Percentiles rank a stretch among this genome's conserved stretches.
Evolutionary conservation across 2,329 filamentous ascomycete species (phyloP).

Genomic region (Aspergillus felis): DNA sequence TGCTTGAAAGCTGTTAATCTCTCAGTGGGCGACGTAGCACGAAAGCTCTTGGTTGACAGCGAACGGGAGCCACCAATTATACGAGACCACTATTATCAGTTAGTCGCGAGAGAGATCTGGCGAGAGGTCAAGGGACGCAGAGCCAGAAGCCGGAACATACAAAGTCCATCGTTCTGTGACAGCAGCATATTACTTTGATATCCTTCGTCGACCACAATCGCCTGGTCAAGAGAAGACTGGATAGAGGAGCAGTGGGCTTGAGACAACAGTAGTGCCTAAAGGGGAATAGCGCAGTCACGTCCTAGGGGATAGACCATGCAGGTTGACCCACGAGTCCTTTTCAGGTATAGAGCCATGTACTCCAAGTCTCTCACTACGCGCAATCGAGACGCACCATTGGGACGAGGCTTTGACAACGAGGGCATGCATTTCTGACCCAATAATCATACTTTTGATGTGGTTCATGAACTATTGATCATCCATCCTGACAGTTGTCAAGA

Average conservation of each 20-base stretch:
- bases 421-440: neutral
- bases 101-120: constrained; percentile 3
- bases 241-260: neutral
- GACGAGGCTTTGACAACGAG: neutral
- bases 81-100: constrained; percentile 52
- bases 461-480: neutral
- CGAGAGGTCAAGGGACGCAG: neutral
- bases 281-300: neutral
- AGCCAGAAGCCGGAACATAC: constrained; percentile 28
- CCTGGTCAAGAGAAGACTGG: constrained; percentile 6
- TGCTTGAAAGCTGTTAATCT: constrained; percentile 60
- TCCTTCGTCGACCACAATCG: constrained; percentile 10
- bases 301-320: neutral
- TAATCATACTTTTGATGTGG: neutral
- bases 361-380: neutral
- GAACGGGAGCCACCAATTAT: constrained; percentile 55
- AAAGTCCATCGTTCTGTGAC: constrained; percentile 41
- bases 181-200: constrained; percentile 28
- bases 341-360: constrained; percentile 7
- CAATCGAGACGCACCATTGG: neutral
- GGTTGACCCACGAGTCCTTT: neutral
- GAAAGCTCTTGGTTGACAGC: constrained; percentile 45
- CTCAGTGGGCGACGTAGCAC: constrained; percentile 54
- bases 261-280: neutral
- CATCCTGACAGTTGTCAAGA: neutral